Percentiles rank a stretch among this genome's conserved stretches.
Conservation (phyloP, 2,329 filamentous ascomycete genomes). For the Trichoderma asperellum region DNA sequence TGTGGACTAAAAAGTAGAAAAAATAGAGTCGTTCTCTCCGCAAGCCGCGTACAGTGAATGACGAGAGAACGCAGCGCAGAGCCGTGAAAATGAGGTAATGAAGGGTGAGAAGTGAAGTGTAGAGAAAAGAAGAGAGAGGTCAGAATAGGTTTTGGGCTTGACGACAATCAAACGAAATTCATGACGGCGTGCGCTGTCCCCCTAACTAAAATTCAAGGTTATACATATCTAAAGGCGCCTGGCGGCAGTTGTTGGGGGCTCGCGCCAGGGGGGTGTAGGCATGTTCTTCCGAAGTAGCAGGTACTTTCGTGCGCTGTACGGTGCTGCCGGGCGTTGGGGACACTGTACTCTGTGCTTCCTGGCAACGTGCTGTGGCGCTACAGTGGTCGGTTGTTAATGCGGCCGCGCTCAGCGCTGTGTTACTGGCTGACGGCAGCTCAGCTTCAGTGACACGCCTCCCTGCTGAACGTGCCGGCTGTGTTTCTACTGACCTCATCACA, state of each 20-base stretch:
- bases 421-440: not conserved
- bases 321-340: not conserved
- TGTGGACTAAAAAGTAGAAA: not conserved
- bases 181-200: not conserved
- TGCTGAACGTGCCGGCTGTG: not conserved
- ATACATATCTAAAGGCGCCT: not conserved
- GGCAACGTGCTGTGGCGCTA: not conserved
- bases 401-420: not conserved
- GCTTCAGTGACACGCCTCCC: not conserved
- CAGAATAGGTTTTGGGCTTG: not conserved
- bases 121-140: not conserved
- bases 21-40: not conserved
- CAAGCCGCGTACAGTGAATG: not conserved
- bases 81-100: not conserved
- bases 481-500: not conserved
- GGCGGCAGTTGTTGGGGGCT: not conserved
- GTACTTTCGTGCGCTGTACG: not conserved
- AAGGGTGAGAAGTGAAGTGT: not conserved
- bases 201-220: not conserved
- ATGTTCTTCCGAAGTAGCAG: not conserved
- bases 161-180: not conserved
- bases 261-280: not conserved
- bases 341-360: not conserved
- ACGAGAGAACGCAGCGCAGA: not conserved
- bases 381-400: not conserved